A percentile compares a stretch with the other conserved stretches of the same genome.
Conservation (phyloP, 2,329 filamentous ascomycete genomes). For the Microsporum canis region DNA sequence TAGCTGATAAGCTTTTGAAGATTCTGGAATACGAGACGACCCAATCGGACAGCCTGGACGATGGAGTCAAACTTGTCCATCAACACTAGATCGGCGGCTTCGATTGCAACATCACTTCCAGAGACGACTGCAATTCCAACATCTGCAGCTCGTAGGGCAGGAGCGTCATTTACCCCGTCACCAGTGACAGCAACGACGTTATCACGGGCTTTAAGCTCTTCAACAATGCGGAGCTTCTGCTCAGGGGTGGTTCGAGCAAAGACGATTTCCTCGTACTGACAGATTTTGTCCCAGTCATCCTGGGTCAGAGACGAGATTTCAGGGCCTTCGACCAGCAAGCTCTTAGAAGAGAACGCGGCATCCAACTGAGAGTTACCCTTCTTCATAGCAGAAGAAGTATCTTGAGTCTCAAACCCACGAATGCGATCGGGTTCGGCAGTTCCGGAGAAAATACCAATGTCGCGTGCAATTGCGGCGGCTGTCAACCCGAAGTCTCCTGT, state of each 20-base stretch:
- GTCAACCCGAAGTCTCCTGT: conserved; percentile 70
- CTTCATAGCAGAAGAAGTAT: conserved; percentile 29
- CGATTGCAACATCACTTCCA: conserved; percentile 50
- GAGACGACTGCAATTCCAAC: conserved; percentile 49
- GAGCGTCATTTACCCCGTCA: conserved; percentile 41
- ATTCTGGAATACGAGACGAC: conserved; percentile 63
- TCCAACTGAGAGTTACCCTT: conserved; percentile 11
- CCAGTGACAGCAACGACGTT: conserved; percentile 46
- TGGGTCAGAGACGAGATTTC: conserved; percentile 56
- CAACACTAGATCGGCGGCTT: conserved; percentile 52
- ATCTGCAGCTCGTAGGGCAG: conserved; percentile 47
- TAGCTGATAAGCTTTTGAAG: conserved; percentile 66
- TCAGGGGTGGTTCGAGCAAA: conserved; percentile 67
- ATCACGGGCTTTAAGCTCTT: conserved; percentile 54
- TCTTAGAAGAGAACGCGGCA: conserved; percentile 24
- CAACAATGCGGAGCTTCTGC: conserved; percentile 70
- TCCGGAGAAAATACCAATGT: conserved; percentile 67
- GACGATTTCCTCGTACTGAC: conserved; percentile 58
- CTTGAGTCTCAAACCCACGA: conserved; percentile 45
- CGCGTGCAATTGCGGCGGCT: conserved; percentile 58
- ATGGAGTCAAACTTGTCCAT: conserved; percentile 60
- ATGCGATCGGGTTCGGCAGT: conserved; percentile 42
- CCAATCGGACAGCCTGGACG: conserved; percentile 60
- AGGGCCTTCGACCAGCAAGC: conserved; percentile 53
- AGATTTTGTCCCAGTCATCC: conserved; percentile 56